A percentile compares a stretch with the other conserved stretches of the same genome.
Evolutionary conservation across 257 asterid species (phyloP).

Genomic region (Scutellaria barbata): DNA sequence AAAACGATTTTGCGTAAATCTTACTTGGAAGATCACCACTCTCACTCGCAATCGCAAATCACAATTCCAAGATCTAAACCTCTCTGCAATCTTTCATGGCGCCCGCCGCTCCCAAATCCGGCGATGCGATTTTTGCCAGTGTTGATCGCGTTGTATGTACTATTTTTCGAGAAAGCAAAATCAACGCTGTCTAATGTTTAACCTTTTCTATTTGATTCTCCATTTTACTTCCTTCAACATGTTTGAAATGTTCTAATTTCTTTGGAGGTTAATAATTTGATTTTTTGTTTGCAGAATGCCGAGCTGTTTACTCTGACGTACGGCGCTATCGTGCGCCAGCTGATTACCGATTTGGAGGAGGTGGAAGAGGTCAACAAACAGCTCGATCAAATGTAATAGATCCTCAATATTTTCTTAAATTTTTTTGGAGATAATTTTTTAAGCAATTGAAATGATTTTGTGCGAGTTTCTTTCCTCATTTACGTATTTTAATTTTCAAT

Average conservation of each 20-base stretch:
- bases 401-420: background rate
- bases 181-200: background rate
- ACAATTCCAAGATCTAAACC: slow-evolving; percentile 29
- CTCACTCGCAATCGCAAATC: slow-evolving; percentile 1
- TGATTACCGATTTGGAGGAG: slow-evolving; percentile 96
- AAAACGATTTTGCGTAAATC: background rate
- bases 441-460: background rate
- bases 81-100: slow-evolving; percentile 42
- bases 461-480: background rate
- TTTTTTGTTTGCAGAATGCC: slow-evolving; percentile 60
- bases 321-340: slow-evolving; percentile 95
- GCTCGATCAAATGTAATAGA: slow-evolving; percentile 86
- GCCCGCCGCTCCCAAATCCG: slow-evolving; percentile 59
- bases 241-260: background rate
- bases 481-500: background rate
- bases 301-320: slow-evolving; percentile 93
- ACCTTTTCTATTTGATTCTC: background rate
- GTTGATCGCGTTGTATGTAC: slow-evolving; percentile 59
- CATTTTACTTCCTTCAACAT: background rate
- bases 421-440: background rate
- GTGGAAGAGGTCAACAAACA: slow-evolving; percentile 97
- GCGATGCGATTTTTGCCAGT: slow-evolving; percentile 62
- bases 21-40: slow-evolving; percentile 14
- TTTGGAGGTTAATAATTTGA: background rate
- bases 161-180: slow-evolving; percentile 3